phyloP scores from a whole-genome alignment of 2,329 filamentous ascomycete species.

The Aspergillus cejpii region DNA sequence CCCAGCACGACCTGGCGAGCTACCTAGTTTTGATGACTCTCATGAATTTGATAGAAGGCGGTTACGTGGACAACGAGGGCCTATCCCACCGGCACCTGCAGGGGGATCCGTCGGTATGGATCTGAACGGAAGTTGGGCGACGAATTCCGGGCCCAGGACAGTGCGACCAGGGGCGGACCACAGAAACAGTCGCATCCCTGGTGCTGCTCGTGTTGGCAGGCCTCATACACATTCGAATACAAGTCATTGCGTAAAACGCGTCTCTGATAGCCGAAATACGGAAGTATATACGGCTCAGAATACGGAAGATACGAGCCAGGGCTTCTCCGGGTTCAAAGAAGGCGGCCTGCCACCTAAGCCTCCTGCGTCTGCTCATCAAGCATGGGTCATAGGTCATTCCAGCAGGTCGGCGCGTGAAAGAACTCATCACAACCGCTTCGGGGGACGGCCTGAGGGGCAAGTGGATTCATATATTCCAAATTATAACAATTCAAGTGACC shows the following conservation, averaged over 20 bases:
- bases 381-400: conserved; percentile 23
- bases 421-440: conserved; percentile 18
- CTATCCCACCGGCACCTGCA: conserved; percentile 81
- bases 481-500: conserved; percentile 26
- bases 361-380: conserved; percentile 26
- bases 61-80: conserved; percentile 77
- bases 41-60: conserved; percentile 94
- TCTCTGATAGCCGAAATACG: conserved; percentile 20
- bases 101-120: conserved; percentile 80
- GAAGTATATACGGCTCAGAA: conserved; percentile 15
- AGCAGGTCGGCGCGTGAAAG: conserved; percentile 30
- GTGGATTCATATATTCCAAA: conserved; percentile 36
- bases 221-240: conserved; percentile 22
- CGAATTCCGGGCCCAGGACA: conserved; percentile 27
- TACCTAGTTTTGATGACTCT: conserved; percentile 89
- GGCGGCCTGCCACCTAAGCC: conserved; percentile 35
- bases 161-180: conserved; percentile 25
- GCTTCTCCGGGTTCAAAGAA: conserved; percentile 28
- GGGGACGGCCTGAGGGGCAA: conserved; percentile 21
- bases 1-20: conserved; percentile 73
- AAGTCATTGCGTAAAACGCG: conserved; percentile 20
- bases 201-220: conserved; percentile 27
- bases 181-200: conserved; percentile 33
- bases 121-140: conserved; percentile 50
- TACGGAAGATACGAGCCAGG: conserved; percentile 19